phyloP scores from a whole-genome alignment of 2,329 filamentous ascomycete genomes.

The Botrytis fabae region DNA sequence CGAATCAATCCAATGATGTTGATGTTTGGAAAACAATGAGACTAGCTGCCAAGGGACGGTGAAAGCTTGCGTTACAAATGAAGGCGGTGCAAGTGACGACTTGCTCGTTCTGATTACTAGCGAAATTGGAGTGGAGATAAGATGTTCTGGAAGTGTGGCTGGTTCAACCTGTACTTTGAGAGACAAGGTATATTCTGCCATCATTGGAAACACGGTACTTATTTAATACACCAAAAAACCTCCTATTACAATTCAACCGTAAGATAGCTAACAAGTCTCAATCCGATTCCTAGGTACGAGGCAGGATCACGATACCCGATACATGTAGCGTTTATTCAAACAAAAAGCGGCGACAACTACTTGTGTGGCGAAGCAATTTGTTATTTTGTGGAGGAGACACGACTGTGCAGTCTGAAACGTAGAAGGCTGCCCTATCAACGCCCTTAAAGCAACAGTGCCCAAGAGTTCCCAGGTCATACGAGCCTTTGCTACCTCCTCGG shows the following conservation, averaged over 20 bases:
- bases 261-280: not conserved
- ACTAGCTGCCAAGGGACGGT: not conserved
- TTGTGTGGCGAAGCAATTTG: slow-evolving; percentile 18
- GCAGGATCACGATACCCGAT: slow-evolving; percentile 2
- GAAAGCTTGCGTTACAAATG: not conserved
- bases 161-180: not conserved
- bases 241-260: not conserved
- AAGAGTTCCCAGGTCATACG: not conserved
- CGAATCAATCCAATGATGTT: slow-evolving; percentile 1
- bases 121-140: slow-evolving; percentile 11
- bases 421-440: slow-evolving; percentile 11
- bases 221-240: not conserved
- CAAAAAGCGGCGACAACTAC: not conserved
- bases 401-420: slow-evolving; percentile 5
- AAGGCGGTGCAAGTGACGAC: not conserved
- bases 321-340: not conserved
- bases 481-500: not conserved
- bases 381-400: not conserved
- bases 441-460: slow-evolving; percentile 6
- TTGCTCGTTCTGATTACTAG: slow-evolving; percentile 2
- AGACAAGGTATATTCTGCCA: not conserved
- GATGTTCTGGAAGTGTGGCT: slow-evolving; percentile 17
- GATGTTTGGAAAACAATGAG: slow-evolving; percentile 2
- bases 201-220: not conserved
- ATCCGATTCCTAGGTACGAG: not conserved